Evolutionary conservation across 371 early-diverging fungal species (phyloP).

Genomic region (Gilbertella persicaria): DNA sequence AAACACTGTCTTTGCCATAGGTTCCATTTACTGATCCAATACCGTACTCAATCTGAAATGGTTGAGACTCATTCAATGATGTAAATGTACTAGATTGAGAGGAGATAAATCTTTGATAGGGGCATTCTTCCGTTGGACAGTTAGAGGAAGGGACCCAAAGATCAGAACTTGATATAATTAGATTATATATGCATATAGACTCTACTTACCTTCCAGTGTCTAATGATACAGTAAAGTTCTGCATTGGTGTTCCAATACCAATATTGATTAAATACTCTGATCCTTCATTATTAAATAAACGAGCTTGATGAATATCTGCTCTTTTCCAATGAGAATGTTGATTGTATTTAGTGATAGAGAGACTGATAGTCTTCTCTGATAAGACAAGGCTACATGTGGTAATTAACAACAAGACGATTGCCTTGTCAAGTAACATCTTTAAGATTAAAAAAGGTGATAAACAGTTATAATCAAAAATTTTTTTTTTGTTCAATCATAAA

Average conservation of each 20-base stretch:
- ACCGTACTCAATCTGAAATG: conserved; percentile 24
- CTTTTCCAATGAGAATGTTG: not conserved
- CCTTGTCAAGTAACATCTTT: not conserved
- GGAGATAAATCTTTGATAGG: conserved; percentile 15
- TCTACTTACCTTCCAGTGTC: conserved; percentile 22
- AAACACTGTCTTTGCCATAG: conserved; percentile 26
- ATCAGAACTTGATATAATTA: conserved; percentile 14
- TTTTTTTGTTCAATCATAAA: too few relatives aligned
- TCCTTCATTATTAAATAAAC: conserved; percentile 14
- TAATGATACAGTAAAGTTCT: conserved; percentile 21
- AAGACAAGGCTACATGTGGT: not conserved
- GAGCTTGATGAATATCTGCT: conserved; percentile 1
- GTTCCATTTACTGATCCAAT: conserved; percentile 25
- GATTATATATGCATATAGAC: too few relatives aligned
- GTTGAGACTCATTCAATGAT: not conserved
- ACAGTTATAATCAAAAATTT: too few relatives aligned
- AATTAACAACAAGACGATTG: not conserved
- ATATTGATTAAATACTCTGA: conserved; percentile 19
- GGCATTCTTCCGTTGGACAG: conserved; percentile 21
- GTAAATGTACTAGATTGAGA: conserved; percentile 20
- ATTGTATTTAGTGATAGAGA: conserved; percentile 5
- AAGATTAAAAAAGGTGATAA: not conserved
- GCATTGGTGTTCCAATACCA: conserved; percentile 19
- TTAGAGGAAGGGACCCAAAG: conserved; percentile 24
- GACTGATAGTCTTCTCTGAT: not conserved